These are phyloP conservation scores for Russula earlei DNA, from an alignment of 768 basidiomycete species.

Conservation along the genomic window DNA sequence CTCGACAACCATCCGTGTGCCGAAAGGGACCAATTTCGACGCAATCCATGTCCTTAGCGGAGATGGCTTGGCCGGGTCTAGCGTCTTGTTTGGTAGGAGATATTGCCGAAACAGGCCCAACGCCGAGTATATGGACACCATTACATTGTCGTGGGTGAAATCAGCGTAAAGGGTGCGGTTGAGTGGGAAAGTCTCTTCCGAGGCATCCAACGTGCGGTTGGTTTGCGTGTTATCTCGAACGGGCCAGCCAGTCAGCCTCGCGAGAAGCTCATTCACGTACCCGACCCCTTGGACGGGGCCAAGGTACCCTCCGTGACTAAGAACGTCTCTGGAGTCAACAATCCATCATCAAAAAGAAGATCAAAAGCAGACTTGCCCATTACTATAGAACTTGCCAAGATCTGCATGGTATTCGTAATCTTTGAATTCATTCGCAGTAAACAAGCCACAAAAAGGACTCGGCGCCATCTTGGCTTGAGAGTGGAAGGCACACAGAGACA, in stretches of 20 bases:
- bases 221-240: slow-evolving; percentile 67
- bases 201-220: slow-evolving; percentile 59
- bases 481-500: slow-evolving; percentile 75
- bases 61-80: slow-evolving; percentile 23
- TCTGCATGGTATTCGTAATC: slow-evolving; percentile 64
- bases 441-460: slow-evolving; percentile 70
- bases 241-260: slow-evolving; percentile 56
- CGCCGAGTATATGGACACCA: slow-evolving; percentile 66
- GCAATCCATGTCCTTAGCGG: slow-evolving; percentile 38
- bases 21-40: slow-evolving; percentile 63
- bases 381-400: slow-evolving; percentile 69
- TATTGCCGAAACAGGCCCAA: slow-evolving; percentile 34
- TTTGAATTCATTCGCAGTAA: slow-evolving; percentile 51
- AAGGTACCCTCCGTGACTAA: slow-evolving; percentile 55
- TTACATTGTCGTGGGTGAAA: slow-evolving; percentile 81
- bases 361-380: slow-evolving; percentile 40
- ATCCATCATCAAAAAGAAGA: not conserved
- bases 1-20: slow-evolving; percentile 66
- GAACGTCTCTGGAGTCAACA: not conserved
- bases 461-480: slow-evolving; percentile 41
- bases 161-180: slow-evolving; percentile 59
- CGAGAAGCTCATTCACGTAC: slow-evolving; percentile 82
- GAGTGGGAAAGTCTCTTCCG: slow-evolving; percentile 62
- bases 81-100: slow-evolving; percentile 12
- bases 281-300: slow-evolving; percentile 79